Base-by-base conservation (phyloP, 2,329 filamentous ascomycete species). In the Alternaria consortialis region DNA sequence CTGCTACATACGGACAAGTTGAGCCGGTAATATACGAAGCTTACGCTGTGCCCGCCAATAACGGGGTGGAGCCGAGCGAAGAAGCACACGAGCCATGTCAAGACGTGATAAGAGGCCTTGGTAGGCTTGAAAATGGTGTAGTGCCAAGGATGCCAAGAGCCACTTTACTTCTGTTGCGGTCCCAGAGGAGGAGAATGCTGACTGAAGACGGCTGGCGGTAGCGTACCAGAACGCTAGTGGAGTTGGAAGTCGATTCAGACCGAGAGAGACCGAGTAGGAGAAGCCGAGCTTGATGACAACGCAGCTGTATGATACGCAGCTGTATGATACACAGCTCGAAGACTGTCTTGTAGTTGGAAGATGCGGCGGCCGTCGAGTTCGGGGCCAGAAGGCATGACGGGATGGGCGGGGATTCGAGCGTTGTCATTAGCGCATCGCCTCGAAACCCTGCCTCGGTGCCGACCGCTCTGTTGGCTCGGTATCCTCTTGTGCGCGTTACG, bases 21-120 rank as follows among this genome's bases (percentile, higher is more conserved):
- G 48, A 43, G 57, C 48, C 32, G 39, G 25, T 42, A 52, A 46
- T 55, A 63, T 56, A 62, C 56, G 60, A 59, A 42, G 29, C 55
- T 47, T 53, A 53, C 40, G 50, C 43, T 37, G 7, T 53, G 11
- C 44, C 55, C 36, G 40, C 67, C 67, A 70, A 69, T 70, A n/a
- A 47, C 37, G 39, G 53, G 34, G 36, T 40, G 36, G 36, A 44
- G 25, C 34, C 40, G 53, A 63, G 46, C 53, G 62, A 65, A 68
- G 64, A 52, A 60, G 53, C 58, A 57, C 56, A 62, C 55, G 43
- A 54, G 58, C 47, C 64, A 64, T 68, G 67, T 67, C 60, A 71
- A 71, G 69, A 66, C 65, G 59, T 69, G 69, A 69, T 71, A 71
- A 71, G 69, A 63, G 39, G 50, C 42, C 69, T 71, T 71, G 69